phyloP scores from a whole-genome alignment of 2,329 filamentous ascomycete genomes.

The Mycosphaerella sp. region DNA sequence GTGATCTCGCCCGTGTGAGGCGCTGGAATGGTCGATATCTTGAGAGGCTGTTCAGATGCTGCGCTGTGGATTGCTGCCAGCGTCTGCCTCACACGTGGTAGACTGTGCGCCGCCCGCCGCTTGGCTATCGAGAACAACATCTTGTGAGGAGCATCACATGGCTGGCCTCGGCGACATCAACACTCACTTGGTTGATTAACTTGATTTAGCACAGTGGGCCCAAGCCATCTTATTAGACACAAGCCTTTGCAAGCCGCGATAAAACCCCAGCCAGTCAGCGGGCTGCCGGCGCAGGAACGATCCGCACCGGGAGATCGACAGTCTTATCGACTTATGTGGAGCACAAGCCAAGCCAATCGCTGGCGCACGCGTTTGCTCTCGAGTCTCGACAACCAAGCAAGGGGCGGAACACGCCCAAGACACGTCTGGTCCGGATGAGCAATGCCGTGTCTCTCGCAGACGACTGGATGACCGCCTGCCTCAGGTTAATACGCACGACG shows the following conservation, averaged over 20 bases:
- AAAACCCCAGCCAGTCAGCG: neutral
- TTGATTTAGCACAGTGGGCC: neutral
- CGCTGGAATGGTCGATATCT: constrained; percentile 68
- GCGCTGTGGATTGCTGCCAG: constrained; percentile 13
- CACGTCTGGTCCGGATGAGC: constrained; percentile 5
- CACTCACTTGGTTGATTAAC: no score
- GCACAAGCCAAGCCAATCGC: constrained; percentile 7
- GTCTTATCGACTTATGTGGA: constrained; percentile 6
- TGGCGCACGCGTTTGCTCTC: neutral
- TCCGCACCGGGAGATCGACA: constrained; percentile 2
- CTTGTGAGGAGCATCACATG: neutral
- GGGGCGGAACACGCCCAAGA: constrained; percentile 7
- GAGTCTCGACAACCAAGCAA: constrained; percentile 5
- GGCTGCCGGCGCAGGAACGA: neutral
- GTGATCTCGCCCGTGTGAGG: constrained; percentile 78
- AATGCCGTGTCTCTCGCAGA: constrained; percentile 1
- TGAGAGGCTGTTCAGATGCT: constrained; percentile 33
- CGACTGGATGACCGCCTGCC: constrained; percentile 8
- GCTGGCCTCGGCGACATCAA: neutral
- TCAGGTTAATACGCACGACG: constrained; percentile 4
- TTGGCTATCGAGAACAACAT: neutral
- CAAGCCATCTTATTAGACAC: neutral
- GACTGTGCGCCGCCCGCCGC: neutral
- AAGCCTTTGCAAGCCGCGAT: neutral
- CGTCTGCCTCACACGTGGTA: neutral